phyloP scores from a whole-genome alignment of 192 early-diverging fungal genomes.

The Spinellus fusiger region DNA sequence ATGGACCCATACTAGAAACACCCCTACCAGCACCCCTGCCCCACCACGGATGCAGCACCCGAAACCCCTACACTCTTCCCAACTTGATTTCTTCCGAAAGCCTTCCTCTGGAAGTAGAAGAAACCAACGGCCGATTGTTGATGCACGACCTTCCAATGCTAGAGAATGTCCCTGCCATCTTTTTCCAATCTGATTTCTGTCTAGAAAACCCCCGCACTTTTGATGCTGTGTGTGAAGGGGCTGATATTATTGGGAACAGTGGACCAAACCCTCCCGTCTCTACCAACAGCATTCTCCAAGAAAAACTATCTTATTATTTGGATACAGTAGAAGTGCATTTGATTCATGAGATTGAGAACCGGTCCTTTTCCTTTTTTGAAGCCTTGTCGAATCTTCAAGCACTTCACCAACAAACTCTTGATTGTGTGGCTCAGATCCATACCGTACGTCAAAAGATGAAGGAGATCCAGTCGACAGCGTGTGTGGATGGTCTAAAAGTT shows the following conservation, averaged over 20 bases:
- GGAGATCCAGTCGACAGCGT: conserved; percentile 54
- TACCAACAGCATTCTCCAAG: conserved; percentile 74
- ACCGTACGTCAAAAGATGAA: conserved; percentile 65
- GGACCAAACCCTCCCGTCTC: conserved; percentile 43
- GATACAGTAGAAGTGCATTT: conserved; percentile 94
- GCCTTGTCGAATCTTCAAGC: conserved; percentile 90
- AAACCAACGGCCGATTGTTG: conserved; percentile 23
- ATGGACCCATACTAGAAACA: conserved; percentile 39
- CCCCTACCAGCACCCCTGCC: conserved; percentile 14
- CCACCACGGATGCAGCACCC: conserved; percentile 32
- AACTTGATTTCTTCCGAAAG: conserved; percentile 28
- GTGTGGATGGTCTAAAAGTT: conserved; percentile 76
- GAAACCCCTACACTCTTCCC: conserved; percentile 49
- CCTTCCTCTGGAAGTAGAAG: conserved; percentile 16
- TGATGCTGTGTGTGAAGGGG: conserved; percentile 71
- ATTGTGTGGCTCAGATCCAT: conserved; percentile 86
- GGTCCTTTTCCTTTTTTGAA: conserved; percentile 94
- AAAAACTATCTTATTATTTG: conserved; percentile 82
- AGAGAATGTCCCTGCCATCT: conserved; percentile 81
- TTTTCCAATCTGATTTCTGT: conserved; percentile 79
- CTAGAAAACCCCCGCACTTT: conserved; percentile 89
- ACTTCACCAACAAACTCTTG: conserved; percentile 85
- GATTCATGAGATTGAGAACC: conserved; percentile 87
- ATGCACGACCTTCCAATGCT: conserved; percentile 61
- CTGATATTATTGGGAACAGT: conserved; percentile 47